A percentile compares a stretch with the other conserved stretches of the same genome.
These are phyloP conservation scores for Chlamydomonas sp. DNA, from an alignment of 139 green algal genomes.

Conservation along the genomic window DNA sequence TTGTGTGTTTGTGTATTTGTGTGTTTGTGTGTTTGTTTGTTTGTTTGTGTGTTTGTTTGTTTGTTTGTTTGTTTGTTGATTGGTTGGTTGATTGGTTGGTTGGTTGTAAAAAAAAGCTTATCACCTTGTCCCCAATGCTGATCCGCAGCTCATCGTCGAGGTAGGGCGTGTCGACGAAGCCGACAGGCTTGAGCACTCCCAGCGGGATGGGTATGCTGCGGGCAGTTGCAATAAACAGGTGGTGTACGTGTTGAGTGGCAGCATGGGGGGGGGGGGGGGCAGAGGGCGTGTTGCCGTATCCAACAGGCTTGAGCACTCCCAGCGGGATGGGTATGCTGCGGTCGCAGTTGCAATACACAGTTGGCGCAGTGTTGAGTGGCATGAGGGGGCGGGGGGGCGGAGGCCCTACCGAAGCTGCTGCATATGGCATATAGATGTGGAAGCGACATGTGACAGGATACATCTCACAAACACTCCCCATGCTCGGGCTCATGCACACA, in stretches of 20 bases:
- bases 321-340: background rate
- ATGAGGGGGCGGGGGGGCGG: background rate
- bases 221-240: too few relatives aligned
- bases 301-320: constrained; percentile 9
- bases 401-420: background rate
- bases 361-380: constrained; percentile 4
- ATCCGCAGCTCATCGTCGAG: constrained; percentile 29
- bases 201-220: background rate
- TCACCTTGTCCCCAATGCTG: constrained; percentile 28
- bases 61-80: too few relatives aligned
- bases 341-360: constrained; percentile 15
- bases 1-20: too few relatives aligned
- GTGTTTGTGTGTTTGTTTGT: too few relatives aligned
- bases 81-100: too few relatives aligned
- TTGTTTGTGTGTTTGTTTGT: too few relatives aligned
- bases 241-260: background rate
- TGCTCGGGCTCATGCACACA: too few relatives aligned
- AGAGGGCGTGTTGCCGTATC: constrained; percentile 25
- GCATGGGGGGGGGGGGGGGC: too few relatives aligned
- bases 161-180: constrained; percentile 29
- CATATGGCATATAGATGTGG: background rate
- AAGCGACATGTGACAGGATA: background rate
- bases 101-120: constrained; percentile 26
- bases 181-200: constrained; percentile 9
- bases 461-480: too few relatives aligned